These are phyloP conservation scores for Chenopodium berlandieri DNA, from an alignment of 148 eudicot genomes.

Conservation along the genomic window DNA sequence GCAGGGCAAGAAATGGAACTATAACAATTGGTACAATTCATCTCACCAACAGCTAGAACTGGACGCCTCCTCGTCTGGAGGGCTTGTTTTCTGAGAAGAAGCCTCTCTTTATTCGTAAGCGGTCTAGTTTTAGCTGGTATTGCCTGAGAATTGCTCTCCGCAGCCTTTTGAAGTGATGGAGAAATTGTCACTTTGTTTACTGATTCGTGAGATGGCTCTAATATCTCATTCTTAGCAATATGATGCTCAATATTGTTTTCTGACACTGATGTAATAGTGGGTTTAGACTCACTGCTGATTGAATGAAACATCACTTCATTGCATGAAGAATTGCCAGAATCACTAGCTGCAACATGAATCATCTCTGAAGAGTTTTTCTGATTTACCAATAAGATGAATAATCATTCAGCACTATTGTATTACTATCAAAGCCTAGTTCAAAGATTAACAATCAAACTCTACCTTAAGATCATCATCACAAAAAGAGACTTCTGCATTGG, in stretches of 20 bases:
- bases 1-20: background rate
- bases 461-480: slow-evolving; percentile 35
- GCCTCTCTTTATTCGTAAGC: slow-evolving; percentile 89
- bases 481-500: slow-evolving; percentile 2
- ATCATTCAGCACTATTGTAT: background rate
- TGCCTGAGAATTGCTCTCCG: slow-evolving; percentile 18
- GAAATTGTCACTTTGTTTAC: slow-evolving; percentile 23
- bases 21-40: slow-evolving; percentile 6
- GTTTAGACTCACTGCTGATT: slow-evolving; percentile 17
- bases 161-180: slow-evolving; percentile 21
- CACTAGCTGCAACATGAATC: slow-evolving; percentile 14
- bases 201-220: slow-evolving; percentile 24
- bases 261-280: background rate
- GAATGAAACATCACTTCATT: slow-evolving; percentile 16
- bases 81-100: slow-evolving; percentile 82
- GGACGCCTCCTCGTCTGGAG: slow-evolving; percentile 69
- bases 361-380: slow-evolving; percentile 29
- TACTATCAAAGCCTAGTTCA: background rate
- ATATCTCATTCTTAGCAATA: slow-evolving; percentile 15
- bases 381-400: slow-evolving; percentile 5
- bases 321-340: slow-evolving; percentile 21
- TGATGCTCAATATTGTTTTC: slow-evolving; percentile 23
- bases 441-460: slow-evolving; percentile 16
- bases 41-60: slow-evolving; percentile 83
- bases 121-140: slow-evolving; percentile 41